These are phyloP conservation scores for Emmonsiellopsis sp. DNA, from an alignment of 2,329 filamentous ascomycete species.

Conservation along the genomic window DNA sequence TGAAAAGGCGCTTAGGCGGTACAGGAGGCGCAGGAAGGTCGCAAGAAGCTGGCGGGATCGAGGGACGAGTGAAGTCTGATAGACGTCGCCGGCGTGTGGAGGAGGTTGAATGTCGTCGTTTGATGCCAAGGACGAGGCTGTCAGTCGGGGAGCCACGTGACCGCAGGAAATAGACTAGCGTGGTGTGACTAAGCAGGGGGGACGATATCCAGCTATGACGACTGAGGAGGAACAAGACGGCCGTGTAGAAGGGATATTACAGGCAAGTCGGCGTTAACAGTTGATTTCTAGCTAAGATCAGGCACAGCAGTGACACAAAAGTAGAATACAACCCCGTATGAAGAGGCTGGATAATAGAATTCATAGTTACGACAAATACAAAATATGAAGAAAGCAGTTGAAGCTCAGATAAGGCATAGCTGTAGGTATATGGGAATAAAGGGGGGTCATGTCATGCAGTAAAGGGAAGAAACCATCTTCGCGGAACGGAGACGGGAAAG, in stretches of 20 bases:
- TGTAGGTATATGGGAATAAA: not conserved
- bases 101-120: slow-evolving; percentile 8
- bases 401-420: not conserved
- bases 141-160: slow-evolving; percentile 20
- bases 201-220: no score
- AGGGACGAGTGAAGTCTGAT: not conserved
- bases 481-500: not conserved
- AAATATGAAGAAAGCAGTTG: not conserved
- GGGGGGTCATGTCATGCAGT: not conserved
- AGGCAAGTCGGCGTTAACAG: no score
- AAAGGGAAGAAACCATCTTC: not conserved
- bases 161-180: slow-evolving; percentile 10
- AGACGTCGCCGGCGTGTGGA: not conserved
- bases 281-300: no score
- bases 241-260: no score
- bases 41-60: not conserved
- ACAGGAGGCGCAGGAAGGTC: not conserved
- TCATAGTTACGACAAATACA: not conserved
- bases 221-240: no score
- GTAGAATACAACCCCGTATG: no score
- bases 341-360: no score
- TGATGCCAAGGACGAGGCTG: slow-evolving; percentile 26
- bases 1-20: not conserved
- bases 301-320: no score
- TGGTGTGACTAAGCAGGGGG: not conserved